Conservation (phyloP, 257 asterid species). For the Fraxinus quadrangulata region DNA sequence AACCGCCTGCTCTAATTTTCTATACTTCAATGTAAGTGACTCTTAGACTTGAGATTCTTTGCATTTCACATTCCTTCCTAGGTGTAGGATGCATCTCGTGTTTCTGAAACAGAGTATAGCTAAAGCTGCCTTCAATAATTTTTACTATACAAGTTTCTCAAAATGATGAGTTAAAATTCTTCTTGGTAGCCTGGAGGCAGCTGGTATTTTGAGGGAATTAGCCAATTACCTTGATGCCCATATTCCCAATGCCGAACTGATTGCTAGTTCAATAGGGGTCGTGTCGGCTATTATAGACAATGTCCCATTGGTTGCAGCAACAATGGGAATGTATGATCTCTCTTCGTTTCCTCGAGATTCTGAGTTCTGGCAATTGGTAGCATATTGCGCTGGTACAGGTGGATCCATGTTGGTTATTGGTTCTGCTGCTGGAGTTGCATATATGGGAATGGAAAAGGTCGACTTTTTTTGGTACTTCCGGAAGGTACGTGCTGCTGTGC, state of each 20-base stretch:
- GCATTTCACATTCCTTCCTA: neutral
- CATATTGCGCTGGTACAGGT: constrained; percentile 96
- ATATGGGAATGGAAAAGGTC: constrained; percentile 96
- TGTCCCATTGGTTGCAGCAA: constrained; percentile 94
- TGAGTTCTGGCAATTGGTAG: constrained; percentile 96
- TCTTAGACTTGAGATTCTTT: neutral
- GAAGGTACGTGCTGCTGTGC: constrained; percentile 51
- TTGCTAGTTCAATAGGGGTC: constrained; percentile 89
- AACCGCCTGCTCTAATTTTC: neutral
- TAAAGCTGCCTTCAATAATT: neutral
- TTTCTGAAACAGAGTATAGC: neutral
- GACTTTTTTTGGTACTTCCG: constrained; percentile 93
- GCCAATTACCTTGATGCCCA: constrained; percentile 92
- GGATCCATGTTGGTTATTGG: constrained; percentile 97
- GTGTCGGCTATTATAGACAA: constrained; percentile 94
- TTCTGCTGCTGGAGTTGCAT: constrained; percentile 98
- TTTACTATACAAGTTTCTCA: neutral
- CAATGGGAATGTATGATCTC: constrained; percentile 98
- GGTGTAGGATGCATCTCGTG: neutral
- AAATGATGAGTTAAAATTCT: neutral
- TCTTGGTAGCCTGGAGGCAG: constrained; percentile 80
- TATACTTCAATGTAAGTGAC: neutral
- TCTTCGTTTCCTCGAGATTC: constrained; percentile 82
- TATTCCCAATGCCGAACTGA: constrained; percentile 63
- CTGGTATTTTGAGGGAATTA: constrained; percentile 84